Evolutionary conservation across 352 stramenopile species (phyloP), one percentile per base, ranked within the genome.

Genomic region (Phytopythium boreale): DNA sequence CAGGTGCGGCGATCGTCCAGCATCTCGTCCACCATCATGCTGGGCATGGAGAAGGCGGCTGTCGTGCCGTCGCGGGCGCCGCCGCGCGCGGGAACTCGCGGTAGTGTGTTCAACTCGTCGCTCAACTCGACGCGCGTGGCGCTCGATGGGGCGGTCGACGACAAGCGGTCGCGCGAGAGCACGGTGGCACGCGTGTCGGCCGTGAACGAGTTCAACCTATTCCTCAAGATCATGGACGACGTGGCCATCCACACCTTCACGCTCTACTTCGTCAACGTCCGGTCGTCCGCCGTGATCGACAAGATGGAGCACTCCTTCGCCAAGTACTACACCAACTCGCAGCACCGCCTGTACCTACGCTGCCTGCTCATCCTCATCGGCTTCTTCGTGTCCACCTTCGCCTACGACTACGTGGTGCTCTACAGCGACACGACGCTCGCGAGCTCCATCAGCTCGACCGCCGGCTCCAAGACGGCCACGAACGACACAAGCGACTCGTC

Each of bases 181-280:
- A 83, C 79, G 20, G 76, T 77, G 19, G 76, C 75, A 9, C 74
- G 78, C 17, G 70, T 73, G 8, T 84, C 82, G 24, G 80, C 80
- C 4, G 72, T 91, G 52, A 89, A 66, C 56, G 83, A 92, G 65
- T 90, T 92, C 61, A 86, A 79, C 61, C 67, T 92, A 37, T 92
- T 90, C 65, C 70, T 92, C 39, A 87, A 88, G 62, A 82, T 90
- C 71, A 89, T 91, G 71, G 85, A 93, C 62, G 80, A 93, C 47
- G 84, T 92, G 15, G 85, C 80, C 37, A 90, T 91, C 50, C 85
- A 93, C 68, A 82, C 82, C 43, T 68, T 91, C 41, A 92, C 80
- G 47, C 73, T 92, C 53, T 92, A 92, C 63, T 93, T 93, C 59
- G 88, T 91, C 71, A 89, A 87, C 66, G 84, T 92, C 67, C 84